Evolutionary conservation across 2,329 filamentous ascomycete species (phyloP), one percentile per base, ranked within the genome.

Genomic region (Domatiomyces globalis): DNA sequence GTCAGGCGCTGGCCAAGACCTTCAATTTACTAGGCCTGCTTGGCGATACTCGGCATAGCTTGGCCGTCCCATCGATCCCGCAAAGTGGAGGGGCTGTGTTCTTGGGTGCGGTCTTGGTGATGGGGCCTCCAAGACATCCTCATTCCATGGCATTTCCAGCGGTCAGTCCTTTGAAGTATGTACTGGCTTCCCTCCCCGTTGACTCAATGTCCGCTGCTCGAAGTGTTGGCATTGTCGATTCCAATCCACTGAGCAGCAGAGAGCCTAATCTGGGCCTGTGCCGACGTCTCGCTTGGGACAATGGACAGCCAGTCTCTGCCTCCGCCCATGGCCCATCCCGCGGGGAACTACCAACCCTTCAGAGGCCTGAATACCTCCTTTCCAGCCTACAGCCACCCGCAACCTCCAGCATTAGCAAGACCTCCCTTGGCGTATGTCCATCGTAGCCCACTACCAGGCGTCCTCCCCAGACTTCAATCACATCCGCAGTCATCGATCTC

Each of bases 401-500:
- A 29, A 19, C 15, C 45, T 19, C 46, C 43, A 18, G 25, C 45
- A 18, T 29, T 52, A 18, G 12, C 48, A 18, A 49, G 45, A 18
- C 56, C 54, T n/a, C 46, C 47, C 25, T 43, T 49, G 2, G 53
- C 55, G 33, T 46, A 51, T 45, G 49, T 56, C 48, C 49, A 48
- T 46, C 55, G 52, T 9, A 49, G 36, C 45, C 36, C 46, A 22
- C 45, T 17, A 15, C 25, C 22, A 49, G 39, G 27, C 36, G 18
- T 53, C 42, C 18, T 43, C 50, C 22, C 51, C 49, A 50, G 55
- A 55, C 10, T 47, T 44, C 9, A 52, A 47, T 43, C 52, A 57
- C 46, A 43, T 54, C 47, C 55, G 51, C 22, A 55, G 53, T 50
- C 33, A 22, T 58, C 57, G 2, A 48, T 58, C 18, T 61, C 58